Conservation (phyloP, 768 basidiomycete genomes). For the Imleria badia region DNA sequence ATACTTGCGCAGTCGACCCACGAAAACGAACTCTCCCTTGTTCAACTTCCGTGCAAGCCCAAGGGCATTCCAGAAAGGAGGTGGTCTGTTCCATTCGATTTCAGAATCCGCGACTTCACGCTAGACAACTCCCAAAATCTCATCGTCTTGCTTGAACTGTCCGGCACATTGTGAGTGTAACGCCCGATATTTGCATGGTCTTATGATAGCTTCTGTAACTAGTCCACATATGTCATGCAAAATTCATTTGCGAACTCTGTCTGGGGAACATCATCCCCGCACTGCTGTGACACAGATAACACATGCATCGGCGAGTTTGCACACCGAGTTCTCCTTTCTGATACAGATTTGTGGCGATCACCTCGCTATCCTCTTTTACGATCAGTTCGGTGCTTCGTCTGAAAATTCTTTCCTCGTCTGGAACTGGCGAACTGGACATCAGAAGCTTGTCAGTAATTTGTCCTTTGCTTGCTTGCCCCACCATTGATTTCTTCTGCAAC, state of each 20-base stretch:
- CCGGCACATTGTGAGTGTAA: constrained; percentile 19
- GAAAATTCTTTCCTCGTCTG: constrained; percentile 28
- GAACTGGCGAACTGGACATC: constrained; percentile 35
- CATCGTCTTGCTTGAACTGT: constrained; percentile 30
- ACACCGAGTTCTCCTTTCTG: constrained; percentile 17
- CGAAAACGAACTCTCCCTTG: constrained; percentile 19
- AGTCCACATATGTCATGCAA: constrained; percentile 22
- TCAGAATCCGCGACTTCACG: constrained; percentile 36
- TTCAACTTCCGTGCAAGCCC: constrained; percentile 32
- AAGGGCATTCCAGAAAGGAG: constrained; percentile 26
- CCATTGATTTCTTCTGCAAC: constrained; percentile 1
- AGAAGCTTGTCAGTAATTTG: constrained; percentile 27
- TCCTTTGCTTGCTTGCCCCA: neutral
- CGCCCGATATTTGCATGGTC: neutral
- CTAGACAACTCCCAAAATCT: constrained; percentile 38
- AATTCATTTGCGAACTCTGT: constrained; percentile 31
- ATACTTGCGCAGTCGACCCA: constrained; percentile 32
- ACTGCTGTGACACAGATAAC: constrained; percentile 15
- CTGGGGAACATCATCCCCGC: constrained; percentile 30
- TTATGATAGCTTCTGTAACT: neutral
- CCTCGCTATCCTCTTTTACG: constrained; percentile 30
- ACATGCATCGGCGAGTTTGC: constrained; percentile 1
- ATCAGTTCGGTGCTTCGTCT: constrained; percentile 3
- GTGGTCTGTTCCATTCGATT: constrained; percentile 30
- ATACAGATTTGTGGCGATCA: constrained; percentile 34